Evolutionary conservation across 345 rosid genomes (phyloP).

Genomic region (Gossypium australe): DNA sequence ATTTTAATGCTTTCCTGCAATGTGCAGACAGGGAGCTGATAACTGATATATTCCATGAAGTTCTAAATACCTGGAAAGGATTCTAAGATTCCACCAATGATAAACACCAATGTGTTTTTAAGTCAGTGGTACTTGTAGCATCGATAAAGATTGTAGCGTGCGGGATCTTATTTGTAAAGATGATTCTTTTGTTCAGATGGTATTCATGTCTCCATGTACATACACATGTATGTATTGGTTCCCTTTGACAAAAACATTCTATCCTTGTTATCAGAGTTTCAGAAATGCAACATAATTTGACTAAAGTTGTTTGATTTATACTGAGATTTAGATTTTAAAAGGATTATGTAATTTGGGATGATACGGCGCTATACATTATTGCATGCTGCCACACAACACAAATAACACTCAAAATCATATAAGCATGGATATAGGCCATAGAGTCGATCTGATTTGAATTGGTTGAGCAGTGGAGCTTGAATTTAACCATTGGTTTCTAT

Average conservation of each 20-base stretch:
- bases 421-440: neutral
- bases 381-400: neutral
- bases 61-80: conserved; percentile 86
- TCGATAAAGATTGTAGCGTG: conserved; percentile 19
- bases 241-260: conserved; percentile 27
- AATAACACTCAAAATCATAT: neutral
- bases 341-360: neutral
- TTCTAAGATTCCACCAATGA: conserved; percentile 35
- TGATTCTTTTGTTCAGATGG: conserved; percentile 45
- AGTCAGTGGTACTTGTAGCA: neutral
- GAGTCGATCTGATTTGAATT: neutral
- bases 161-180: conserved; percentile 26
- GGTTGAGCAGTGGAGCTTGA: neutral
- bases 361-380: too few species aligned
- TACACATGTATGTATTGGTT: conserved; percentile 29
- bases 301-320: conserved; percentile 13
- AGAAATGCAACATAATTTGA: conserved; percentile 34
- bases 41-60: conserved; percentile 78
- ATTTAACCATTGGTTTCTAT: neutral
- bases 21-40: conserved; percentile 75
- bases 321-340: neutral
- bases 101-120: neutral
- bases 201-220: conserved; percentile 41
- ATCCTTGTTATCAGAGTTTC: conserved; percentile 22
- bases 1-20: conserved; percentile 64